A percentile compares a stretch with the other conserved stretches of the same genome.
phyloP scores from a whole-genome alignment of 345 rosid genomes.

The Tarenaya hassleriana region DNA sequence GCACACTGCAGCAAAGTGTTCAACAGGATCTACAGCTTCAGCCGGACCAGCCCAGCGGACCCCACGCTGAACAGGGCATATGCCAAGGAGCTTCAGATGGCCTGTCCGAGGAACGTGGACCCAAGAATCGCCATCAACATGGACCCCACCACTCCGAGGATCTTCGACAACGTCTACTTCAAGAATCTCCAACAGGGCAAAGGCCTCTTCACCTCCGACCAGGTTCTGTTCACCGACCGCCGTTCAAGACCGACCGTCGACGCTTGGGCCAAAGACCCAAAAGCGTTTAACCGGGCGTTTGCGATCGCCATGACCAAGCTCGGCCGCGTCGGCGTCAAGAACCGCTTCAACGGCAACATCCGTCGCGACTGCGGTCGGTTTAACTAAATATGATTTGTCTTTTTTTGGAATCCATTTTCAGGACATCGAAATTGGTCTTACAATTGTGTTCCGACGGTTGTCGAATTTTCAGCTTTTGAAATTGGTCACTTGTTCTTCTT shows the following conservation, averaged over 20 bases:
- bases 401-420: conserved; percentile 5
- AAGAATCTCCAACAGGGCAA: conserved; percentile 55
- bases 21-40: conserved; percentile 58
- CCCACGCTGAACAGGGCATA: conserved; percentile 54
- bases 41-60: conserved; percentile 40
- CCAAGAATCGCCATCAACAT: conserved; percentile 71
- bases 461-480: too few species aligned
- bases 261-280: conserved; percentile 45
- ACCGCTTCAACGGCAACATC: conserved; percentile 48
- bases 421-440: conserved; percentile 18
- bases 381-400: conserved; percentile 23
- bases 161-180: conserved; percentile 65
- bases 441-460: background rate
- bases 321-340: conserved; percentile 71
- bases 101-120: conserved; percentile 69
- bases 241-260: conserved; percentile 57
- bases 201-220: conserved; percentile 83
- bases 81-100: conserved; percentile 43
- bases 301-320: conserved; percentile 57
- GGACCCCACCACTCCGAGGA: conserved; percentile 57
- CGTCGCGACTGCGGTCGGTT: conserved; percentile 51
- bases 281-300: conserved; percentile 47
- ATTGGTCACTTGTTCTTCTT: too few species aligned
- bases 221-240: conserved; percentile 49
- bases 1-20: conserved; percentile 55